Base-by-base conservation (phyloP, 257 asterid genomes). In the Buddleja alternifolia region DNA sequence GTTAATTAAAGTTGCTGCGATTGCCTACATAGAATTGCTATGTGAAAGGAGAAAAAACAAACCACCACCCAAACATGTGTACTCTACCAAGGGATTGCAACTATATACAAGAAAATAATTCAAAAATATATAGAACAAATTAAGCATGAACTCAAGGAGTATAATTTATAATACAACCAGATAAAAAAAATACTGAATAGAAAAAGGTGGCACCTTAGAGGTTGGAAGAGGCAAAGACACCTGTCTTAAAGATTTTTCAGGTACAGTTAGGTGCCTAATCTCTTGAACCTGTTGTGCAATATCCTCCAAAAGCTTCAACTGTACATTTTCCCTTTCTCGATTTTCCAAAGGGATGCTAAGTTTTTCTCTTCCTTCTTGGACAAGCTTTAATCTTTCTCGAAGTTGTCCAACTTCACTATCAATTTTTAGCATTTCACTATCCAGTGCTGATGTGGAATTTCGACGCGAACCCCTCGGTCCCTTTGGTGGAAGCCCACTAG, bases 301-400 rank as follows among this genome's bases (percentile, higher is more conserved):
- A 74, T 85, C 90, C 88, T 90, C 96, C 89, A 85, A 69, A 70
- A 79, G 85, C 60, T 82, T 83, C 70, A 89, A 71, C 80, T 89
- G 90, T 39, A 60, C 23, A 23, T 48, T 76, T 63, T 73, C 95
- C 70, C 79, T 84, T 63, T 84, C 97, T 52, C 66, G 73, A 24
- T 56, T 82, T 73, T 84, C 98, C 74, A 73, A 67, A 39, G 83
- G 70, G 16, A 82, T 19, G 80, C 86, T 75, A 73, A 92, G 87
- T 63, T 80, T 90, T 72, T 78, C 93, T 78, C 95, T 85, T 50
- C 92, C 96, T 71, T 85, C 89, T 77, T 86, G 91, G 56, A 93
- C 86, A 60, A 64, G 73, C 77, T 72, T 81, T 37, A 93, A 75
- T 67, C 89, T 83, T 66, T 88, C 97, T 67, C 74, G 81, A 67